Base-by-base conservation (phyloP, 129 eudicot genomes). In the Scalesia atractyloides region DNA sequence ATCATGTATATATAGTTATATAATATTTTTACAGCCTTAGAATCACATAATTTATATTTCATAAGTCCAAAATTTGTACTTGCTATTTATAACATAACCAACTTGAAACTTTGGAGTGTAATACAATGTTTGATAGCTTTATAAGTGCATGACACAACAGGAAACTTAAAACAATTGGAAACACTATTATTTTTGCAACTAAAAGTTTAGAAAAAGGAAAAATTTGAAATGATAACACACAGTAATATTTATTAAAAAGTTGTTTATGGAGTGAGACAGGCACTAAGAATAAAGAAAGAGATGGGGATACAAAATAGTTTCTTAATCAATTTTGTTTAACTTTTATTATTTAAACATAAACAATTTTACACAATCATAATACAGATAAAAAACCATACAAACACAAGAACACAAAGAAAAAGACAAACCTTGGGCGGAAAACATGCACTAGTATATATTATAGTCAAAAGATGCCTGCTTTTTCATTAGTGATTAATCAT, bases 251-350 rank as follows among this genome's bases (percentile, higher is more conserved):
- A 17, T 11, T 20, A 14, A 39, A 66, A 66, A 54, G 81, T 60
- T 68, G n/a, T 67, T 76, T 48, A 61, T 0, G 15, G 74, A 76
- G 15, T 59, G 54, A 57, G 80, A 76, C 75, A 46, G 49, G 53
- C 75, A 58, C 61, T 68, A 68, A 68, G 46, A 69, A 41, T 41
- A 41, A 76, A 67, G 58, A 54, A 66, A 47, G 26, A 56, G 48
- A 33, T 5, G 68, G 68, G 9, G 16, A 37, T 9, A n/a, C 34
- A 41, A 41, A n/a, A 37, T 37, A 8, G 49, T 37, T 36, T 9
- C 12, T 63, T 57, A 17, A 60, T 2, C 39, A 14, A 9, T 13
- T 60, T 26, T 60, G 12, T 24, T 11, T 12, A 60, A 26, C 13
- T 4, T 48, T 39, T 48, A 0, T n/a, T 59, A 12, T 54, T 9